Evolutionary conservation across 2,329 filamentous ascomycete species (phyloP).

Genomic region (Xylariaceae sp.): DNA sequence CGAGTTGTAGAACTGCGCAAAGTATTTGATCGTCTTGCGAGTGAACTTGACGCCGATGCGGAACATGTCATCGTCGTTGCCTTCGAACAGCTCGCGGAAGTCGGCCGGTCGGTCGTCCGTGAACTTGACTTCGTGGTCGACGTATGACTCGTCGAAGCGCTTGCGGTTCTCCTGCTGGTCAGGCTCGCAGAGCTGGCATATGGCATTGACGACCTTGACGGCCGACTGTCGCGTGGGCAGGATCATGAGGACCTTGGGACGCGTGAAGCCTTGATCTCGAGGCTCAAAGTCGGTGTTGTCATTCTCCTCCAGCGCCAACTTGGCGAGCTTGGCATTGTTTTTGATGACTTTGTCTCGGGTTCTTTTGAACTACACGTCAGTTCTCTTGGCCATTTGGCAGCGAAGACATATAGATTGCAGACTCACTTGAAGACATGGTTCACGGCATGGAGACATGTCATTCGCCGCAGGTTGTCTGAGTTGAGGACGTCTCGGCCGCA

Average conservation of each 20-base stretch:
- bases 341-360: slow-evolving; percentile 90
- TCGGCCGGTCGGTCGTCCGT: slow-evolving; percentile 76
- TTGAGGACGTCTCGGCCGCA: slow-evolving; percentile 70
- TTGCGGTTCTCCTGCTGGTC: slow-evolving; percentile 96
- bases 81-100: slow-evolving; percentile 84
- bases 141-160: slow-evolving; percentile 82
- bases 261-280: slow-evolving; percentile 91
- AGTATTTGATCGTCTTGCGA: slow-evolving; percentile 91
- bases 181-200: slow-evolving; percentile 72
- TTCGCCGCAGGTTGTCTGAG: slow-evolving; percentile 63
- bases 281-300: slow-evolving; percentile 67
- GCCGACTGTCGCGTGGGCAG: slow-evolving; percentile 87
- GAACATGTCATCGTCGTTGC: slow-evolving; percentile 98
- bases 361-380: slow-evolving; percentile 34
- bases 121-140: slow-evolving; percentile 65
- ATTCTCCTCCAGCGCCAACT: slow-evolving; percentile 44
- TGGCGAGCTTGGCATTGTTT: slow-evolving; percentile 78
- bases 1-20: slow-evolving; percentile 92
- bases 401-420: background rate
- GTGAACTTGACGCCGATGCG: slow-evolving; percentile 95
- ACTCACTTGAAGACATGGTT: slow-evolving; percentile 86
- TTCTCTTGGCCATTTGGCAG: background rate
- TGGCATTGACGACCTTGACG: slow-evolving; percentile 71
- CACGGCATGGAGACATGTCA: slow-evolving; percentile 78
- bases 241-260: slow-evolving; percentile 88